phyloP scores from a whole-genome alignment of 805 yeast genomes.

The Ogataea salicorniae region DNA sequence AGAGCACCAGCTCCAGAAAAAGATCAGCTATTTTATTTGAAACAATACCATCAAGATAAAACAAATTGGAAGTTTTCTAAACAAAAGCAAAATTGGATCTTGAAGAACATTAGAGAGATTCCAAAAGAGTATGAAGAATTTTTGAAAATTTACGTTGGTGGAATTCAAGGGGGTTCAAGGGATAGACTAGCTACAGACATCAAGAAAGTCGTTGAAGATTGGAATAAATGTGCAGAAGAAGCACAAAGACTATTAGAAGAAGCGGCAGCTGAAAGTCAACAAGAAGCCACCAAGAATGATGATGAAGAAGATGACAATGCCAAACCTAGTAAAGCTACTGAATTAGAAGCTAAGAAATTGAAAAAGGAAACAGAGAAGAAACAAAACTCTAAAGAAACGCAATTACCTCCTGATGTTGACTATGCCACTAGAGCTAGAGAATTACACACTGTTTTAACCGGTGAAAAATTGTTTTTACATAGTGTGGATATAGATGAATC shows the following conservation, averaged over 20 bases:
- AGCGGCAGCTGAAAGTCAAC: slow-evolving; percentile 19
- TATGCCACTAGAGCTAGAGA: slow-evolving; percentile 38
- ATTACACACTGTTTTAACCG: slow-evolving; percentile 32
- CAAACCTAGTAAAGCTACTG: slow-evolving; percentile 1
- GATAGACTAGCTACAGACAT: slow-evolving; percentile 50
- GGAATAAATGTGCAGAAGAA: slow-evolving; percentile 50
- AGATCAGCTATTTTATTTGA: slow-evolving; percentile 65
- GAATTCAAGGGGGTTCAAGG: slow-evolving; percentile 67
- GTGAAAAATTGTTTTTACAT: slow-evolving; percentile 30
- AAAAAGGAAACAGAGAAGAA: slow-evolving; percentile 7
- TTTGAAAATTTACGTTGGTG: slow-evolving; percentile 47
- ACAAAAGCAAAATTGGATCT: slow-evolving; percentile 82
- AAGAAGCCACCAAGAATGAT: slow-evolving; percentile 6
- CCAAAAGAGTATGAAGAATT: slow-evolving; percentile 49
- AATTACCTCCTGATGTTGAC: slow-evolving; percentile 30
- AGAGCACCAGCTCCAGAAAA: slow-evolving; percentile 70
- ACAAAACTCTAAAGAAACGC: neutral
- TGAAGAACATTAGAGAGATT: slow-evolving; percentile 52
- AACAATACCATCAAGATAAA: slow-evolving; percentile 50
- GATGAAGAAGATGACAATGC: slow-evolving; percentile 1
- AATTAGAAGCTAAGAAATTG: slow-evolving; percentile 5
- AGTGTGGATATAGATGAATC: slow-evolving; percentile 24
- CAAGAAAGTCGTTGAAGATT: slow-evolving; percentile 39
- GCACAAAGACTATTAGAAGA: slow-evolving; percentile 37
- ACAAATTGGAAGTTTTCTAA: slow-evolving; percentile 79